Evolutionary conservation across 2,329 filamentous ascomycete genomes (phyloP).

Genomic region (Dactylonectria estremocensis): DNA sequence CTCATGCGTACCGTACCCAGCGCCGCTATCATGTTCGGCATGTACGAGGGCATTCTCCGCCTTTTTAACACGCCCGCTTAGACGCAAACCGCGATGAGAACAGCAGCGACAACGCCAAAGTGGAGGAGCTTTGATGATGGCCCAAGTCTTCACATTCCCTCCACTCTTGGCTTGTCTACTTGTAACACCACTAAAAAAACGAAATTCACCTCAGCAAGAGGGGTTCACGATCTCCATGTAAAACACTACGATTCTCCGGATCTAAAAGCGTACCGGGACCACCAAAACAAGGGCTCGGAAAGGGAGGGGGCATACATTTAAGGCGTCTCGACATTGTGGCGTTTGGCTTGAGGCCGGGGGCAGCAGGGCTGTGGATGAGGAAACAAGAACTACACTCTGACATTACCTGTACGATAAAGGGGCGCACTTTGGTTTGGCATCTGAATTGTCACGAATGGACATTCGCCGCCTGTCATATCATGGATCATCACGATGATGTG

Average conservation of each 20-base stretch:
- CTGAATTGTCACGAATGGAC: constrained; percentile 8
- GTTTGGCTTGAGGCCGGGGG: constrained; percentile 10
- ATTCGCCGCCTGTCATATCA: constrained; percentile 7
- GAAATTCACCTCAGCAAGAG: neutral
- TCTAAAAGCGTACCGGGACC: neutral
- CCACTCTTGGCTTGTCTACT: neutral
- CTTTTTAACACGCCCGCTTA: constrained; percentile 60
- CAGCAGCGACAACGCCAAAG: neutral
- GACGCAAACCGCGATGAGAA: constrained; percentile 1
- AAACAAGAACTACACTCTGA: constrained; percentile 12
- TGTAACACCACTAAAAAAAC: constrained; percentile 13
- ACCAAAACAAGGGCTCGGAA: neutral
- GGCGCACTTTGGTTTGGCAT: constrained; percentile 15
- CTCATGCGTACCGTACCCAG: constrained; percentile 92
- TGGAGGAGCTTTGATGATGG: neutral
- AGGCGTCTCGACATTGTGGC: constrained; percentile 20
- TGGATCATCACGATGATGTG: constrained; percentile 6
- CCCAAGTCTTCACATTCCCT: neutral
- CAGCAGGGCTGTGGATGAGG: constrained; percentile 19
- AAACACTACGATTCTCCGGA: neutral
- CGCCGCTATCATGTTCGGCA: constrained; percentile 96
- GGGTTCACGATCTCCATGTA: constrained; percentile 8
- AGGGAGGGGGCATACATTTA: neutral
- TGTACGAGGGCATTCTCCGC: constrained; percentile 76
- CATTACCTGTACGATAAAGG: constrained; percentile 26